These are phyloP conservation scores for Saturnispora sanitii DNA, from an alignment of 805 yeast species.

Conservation along the genomic window DNA sequence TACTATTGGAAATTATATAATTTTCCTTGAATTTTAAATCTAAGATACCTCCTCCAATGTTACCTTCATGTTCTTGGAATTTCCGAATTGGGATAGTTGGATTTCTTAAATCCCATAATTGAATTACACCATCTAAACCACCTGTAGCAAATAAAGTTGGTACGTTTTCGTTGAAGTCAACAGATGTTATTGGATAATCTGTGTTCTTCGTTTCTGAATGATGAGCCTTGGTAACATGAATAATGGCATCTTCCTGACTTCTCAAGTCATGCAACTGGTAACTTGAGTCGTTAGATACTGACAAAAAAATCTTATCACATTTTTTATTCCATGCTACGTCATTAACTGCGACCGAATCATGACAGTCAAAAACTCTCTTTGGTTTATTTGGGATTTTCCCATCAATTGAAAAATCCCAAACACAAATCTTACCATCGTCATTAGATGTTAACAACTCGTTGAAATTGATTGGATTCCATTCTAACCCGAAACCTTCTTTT, in stretches of 20 bases:
- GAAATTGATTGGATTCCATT: slow-evolving; percentile 43
- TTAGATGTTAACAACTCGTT: slow-evolving; percentile 52
- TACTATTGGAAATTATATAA: slow-evolving; percentile 44
- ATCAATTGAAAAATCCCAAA: slow-evolving; percentile 62
- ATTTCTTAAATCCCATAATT: slow-evolving; percentile 67
- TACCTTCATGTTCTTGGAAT: slow-evolving; percentile 55
- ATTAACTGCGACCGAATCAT: slow-evolving; percentile 51
- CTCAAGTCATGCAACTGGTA: slow-evolving; percentile 56
- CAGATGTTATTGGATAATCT: slow-evolving; percentile 40
- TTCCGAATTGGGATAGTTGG: slow-evolving; percentile 48
- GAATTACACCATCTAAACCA: slow-evolving; percentile 65
- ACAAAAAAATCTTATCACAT: slow-evolving; percentile 43
- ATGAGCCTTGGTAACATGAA: slow-evolving; percentile 40
- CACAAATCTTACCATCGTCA: slow-evolving; percentile 55
- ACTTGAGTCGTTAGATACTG: slow-evolving; percentile 60
- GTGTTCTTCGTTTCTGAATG: slow-evolving; percentile 14
- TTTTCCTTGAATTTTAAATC: slow-evolving; percentile 43
- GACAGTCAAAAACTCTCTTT: slow-evolving; percentile 37
- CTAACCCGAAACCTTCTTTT: slow-evolving; percentile 59
- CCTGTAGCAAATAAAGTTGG: slow-evolving; percentile 61
- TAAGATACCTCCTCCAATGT: slow-evolving; percentile 42
- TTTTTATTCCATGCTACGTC: slow-evolving; percentile 51
- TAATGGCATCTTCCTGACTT: slow-evolving; percentile 29
- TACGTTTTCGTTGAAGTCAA: slow-evolving; percentile 52
- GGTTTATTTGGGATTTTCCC: slow-evolving; percentile 29